Evolutionary conservation across 371 early-diverging fungal genomes (phyloP).

Genomic region (Mucor velutinosus): DNA sequence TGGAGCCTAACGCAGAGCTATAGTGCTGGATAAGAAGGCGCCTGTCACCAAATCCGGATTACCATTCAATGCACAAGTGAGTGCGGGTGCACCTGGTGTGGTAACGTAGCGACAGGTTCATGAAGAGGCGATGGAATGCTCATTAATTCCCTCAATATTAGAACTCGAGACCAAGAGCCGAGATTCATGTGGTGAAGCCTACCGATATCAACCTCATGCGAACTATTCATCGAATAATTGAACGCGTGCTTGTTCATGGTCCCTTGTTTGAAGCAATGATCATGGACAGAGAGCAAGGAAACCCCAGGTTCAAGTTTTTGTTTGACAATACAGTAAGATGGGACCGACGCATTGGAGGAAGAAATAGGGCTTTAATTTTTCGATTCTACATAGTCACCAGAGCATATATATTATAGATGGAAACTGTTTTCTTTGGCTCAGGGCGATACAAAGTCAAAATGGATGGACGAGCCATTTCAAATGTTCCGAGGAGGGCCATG

Average conservation of each 20-base stretch:
- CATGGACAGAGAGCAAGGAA: constrained; percentile 66
- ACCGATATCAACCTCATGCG: constrained; percentile 56
- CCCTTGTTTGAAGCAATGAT: constrained; percentile 76
- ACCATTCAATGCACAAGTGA: constrained; percentile 74
- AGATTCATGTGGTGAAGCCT: constrained; percentile 71
- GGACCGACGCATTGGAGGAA: background rate
- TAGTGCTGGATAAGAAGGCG: constrained; percentile 41
- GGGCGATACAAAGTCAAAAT: constrained; percentile 75
- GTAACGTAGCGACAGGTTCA: constrained; percentile 2
- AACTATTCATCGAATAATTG: constrained; percentile 85
- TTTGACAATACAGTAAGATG: constrained; percentile 68
- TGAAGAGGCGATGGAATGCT: background rate
- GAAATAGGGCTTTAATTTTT: background rate
- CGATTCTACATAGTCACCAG: constrained; percentile 53
- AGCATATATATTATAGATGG: constrained; percentile 94
- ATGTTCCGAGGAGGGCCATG: constrained; percentile 86
- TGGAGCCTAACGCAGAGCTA: background rate
- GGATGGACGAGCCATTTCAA: constrained; percentile 82
- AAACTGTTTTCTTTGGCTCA: constrained; percentile 87
- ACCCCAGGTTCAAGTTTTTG: constrained; percentile 75
- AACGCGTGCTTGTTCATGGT: constrained; percentile 80
- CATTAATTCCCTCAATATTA: background rate
- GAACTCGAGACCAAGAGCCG: constrained; percentile 49
- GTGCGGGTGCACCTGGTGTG: constrained; percentile 22
- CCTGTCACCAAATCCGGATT: constrained; percentile 49